Conservation (phyloP, 2,329 filamentous ascomycete genomes). For the Pestalotiopsis sp. region DNA sequence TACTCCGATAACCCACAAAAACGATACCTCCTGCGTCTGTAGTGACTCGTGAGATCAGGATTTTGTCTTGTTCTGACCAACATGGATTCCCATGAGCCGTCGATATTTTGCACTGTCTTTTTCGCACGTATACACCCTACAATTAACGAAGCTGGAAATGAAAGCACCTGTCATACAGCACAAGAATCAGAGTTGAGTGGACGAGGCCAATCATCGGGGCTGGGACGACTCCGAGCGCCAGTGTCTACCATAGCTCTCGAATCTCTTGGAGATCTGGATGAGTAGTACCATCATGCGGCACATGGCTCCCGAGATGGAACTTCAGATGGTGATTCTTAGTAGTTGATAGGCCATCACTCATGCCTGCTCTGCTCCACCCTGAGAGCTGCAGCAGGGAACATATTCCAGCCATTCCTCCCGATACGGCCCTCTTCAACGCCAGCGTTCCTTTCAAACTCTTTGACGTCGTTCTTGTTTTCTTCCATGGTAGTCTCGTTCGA, state of each 20-base stretch:
- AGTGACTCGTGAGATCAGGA: no score
- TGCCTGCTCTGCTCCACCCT: background rate
- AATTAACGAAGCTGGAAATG: background rate
- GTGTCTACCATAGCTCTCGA: background rate
- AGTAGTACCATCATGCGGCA: no score
- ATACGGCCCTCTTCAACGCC: background rate
- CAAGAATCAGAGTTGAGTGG: background rate
- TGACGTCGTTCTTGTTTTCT: background rate
- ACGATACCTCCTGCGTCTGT: no score
- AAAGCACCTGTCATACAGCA: background rate
- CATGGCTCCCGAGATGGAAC: no score
- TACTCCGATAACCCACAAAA: no score
- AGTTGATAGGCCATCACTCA: no score
- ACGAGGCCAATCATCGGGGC: background rate
- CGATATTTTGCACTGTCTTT: background rate
- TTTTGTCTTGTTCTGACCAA: no score
- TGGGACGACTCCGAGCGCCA: background rate
- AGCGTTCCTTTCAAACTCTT: background rate
- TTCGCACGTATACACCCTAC: background rate
- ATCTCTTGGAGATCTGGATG: background rate
- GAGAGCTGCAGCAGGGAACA: background rate
- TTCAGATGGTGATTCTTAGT: no score
- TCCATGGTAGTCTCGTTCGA: background rate
- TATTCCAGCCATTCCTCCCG: background rate
- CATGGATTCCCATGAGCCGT: no score